Evolutionary conservation across 1,284 basidiomycete genomes (phyloP).

Genomic region (Boletus mariae): DNA sequence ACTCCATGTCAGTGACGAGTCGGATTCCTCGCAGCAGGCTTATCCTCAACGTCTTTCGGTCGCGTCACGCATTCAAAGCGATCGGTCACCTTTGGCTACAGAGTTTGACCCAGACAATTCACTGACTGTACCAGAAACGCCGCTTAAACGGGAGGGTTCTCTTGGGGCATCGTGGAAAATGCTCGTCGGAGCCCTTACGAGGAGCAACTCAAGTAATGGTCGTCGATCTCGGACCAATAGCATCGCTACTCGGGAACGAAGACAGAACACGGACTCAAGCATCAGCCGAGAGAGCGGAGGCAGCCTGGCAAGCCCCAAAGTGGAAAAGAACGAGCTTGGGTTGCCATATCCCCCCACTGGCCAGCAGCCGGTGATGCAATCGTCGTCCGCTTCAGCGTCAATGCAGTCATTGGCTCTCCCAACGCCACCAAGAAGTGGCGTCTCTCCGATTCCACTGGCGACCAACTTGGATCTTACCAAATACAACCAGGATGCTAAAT

Average conservation of each 20-base stretch:
- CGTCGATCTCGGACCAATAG: slow-evolving; percentile 76
- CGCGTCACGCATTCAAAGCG: slow-evolving; percentile 52
- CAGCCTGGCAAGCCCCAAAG: slow-evolving; percentile 58
- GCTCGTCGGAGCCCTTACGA: slow-evolving; percentile 35
- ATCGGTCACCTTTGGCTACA: slow-evolving; percentile 49
- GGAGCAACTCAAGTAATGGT: slow-evolving; percentile 60
- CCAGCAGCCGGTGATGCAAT: slow-evolving; percentile 50
- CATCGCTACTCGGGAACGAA: slow-evolving; percentile 58
- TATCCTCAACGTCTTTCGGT: slow-evolving; percentile 60
- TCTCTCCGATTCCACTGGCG: slow-evolving; percentile 67
- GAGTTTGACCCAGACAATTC: slow-evolving; percentile 62
- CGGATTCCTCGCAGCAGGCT: slow-evolving; percentile 43
- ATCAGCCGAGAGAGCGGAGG: slow-evolving; percentile 72
- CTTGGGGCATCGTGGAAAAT: slow-evolving; percentile 63
- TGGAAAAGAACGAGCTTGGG: slow-evolving; percentile 48
- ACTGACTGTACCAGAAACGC: slow-evolving; percentile 41
- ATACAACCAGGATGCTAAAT: slow-evolving; percentile 70
- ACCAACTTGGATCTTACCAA: slow-evolving; percentile 55
- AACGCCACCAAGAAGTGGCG: slow-evolving; percentile 49
- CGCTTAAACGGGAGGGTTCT: slow-evolving; percentile 54
- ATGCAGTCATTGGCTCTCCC: slow-evolving; percentile 56
- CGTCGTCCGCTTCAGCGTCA: slow-evolving; percentile 62
- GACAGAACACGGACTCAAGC: slow-evolving; percentile 66
- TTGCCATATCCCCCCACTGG: slow-evolving; percentile 39
- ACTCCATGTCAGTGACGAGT: slow-evolving; percentile 43